Evolutionary conservation across 257 asterid genomes (phyloP).

Genomic region (Primulina huaijiensis): DNA sequence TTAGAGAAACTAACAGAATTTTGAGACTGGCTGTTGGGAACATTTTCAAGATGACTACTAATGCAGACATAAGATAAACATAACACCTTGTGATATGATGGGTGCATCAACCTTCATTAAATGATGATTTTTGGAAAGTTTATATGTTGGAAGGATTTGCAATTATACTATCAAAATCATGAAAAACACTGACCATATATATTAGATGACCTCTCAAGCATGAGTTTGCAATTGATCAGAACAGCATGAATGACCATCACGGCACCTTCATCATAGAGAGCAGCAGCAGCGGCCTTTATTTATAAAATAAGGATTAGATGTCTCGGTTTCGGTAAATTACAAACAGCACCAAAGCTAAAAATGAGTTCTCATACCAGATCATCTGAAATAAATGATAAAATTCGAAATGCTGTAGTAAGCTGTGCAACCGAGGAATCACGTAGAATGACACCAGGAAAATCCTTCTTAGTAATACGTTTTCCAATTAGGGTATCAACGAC

Average conservation of each 20-base stretch:
- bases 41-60: neutral
- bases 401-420: slow-evolving; percentile 87
- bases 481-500: slow-evolving; percentile 83
- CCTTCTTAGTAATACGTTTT: slow-evolving; percentile 89
- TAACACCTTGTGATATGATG: neutral
- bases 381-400: slow-evolving; percentile 87
- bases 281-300: slow-evolving; percentile 75
- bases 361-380: slow-evolving; percentile 47
- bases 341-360: slow-evolving; percentile 9
- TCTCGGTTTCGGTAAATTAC: slow-evolving; percentile 17
- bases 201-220: slow-evolving; percentile 94
- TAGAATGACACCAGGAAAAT: slow-evolving; percentile 80
- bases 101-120: neutral
- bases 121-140: slow-evolving; percentile 1
- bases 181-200: slow-evolving; percentile 68
- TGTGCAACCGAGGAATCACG: slow-evolving; percentile 87
- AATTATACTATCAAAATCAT: slow-evolving; percentile 5
- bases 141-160: neutral
- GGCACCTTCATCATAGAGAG: slow-evolving; percentile 92
- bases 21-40: too few species aligned
- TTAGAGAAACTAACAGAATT: too few species aligned
- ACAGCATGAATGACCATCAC: slow-evolving; percentile 96
- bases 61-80: slow-evolving; percentile 16
- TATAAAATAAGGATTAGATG: slow-evolving; percentile 34
- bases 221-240: slow-evolving; percentile 76